Base-by-base conservation (phyloP, 331 rosid genomes). In the Cydonia oblonga region DNA sequence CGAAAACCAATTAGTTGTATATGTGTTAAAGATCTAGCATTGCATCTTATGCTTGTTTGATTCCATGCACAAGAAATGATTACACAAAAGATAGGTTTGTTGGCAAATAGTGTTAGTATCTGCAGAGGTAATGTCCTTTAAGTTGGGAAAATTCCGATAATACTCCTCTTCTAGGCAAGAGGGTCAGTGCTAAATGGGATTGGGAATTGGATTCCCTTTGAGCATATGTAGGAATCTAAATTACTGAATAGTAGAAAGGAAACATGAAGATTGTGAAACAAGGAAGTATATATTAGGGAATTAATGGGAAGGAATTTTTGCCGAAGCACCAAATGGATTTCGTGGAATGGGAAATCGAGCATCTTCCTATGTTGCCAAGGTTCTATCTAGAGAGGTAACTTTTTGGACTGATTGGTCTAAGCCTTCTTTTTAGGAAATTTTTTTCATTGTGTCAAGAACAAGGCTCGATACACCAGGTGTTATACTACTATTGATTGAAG, bases 121-220 rank as follows among this genome's bases (percentile, higher is more conserved):
- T 49, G 9, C 53, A 2, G 54, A 1, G 54, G 54, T 49, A 49
- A 5, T 22, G 15, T 20, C 29, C 64, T 25, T 26, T 59, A 24
- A 59, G 23, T 19, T 29, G 67, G 22, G 24, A 62, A 62, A 32
- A 18, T 28, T 49, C 28, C 49, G 9, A 32, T 33, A n/a, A 33
- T 64, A 33, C n/a, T 64, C 49, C 26, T 7, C 8, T 30, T 29
- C 4, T 28, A 3, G 24, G 62, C 54, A 16, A 56, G 65, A 25
- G 22, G 35, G 19, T 3, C 35, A 15, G 35, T 60, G 35, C 22
- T 22, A 24, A 62, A 80, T 79, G 80, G 75, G 69, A 63, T 16
- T 26, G 66, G 70, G 84, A 78, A 87, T 83, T 86, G 28, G 65
- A 82, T 87, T 82, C 89, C 69, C 73, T 23, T 53, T 28, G 25